Base-by-base conservation (phyloP, 2,329 filamentous ascomycete species). In the Diaporthe sp. region DNA sequence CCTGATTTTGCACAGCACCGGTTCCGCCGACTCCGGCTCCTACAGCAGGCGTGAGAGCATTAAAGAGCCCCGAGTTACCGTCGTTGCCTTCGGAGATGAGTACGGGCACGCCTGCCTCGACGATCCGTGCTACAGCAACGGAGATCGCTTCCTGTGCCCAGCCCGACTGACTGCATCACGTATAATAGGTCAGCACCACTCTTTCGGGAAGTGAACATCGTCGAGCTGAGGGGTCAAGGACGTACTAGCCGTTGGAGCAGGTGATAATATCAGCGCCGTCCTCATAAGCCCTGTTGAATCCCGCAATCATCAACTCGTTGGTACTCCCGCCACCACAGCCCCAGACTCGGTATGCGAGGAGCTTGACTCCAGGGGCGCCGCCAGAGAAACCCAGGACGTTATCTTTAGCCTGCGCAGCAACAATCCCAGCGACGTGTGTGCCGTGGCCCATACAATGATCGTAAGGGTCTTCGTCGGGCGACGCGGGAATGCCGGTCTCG, bases 301-400 rank as follows among this genome's bases (percentile, higher is more conserved):
- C 71, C 39, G 53, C 57, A 25, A 73, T 61, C 58, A 73, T 73
- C 44, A 73, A 44, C 34, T 73, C 71, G n/a, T 73, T 61, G 55
- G 44, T 51, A 5, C 39, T 67, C 12, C 71, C 71, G n/a, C 58
- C 71, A 22, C 71, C 58, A n/a, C 71, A 67, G 19, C 71, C 71
- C 44, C 83, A 82, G 13, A 82, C 80, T 65, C 81, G 78, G 76
- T 84, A 84, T 25, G 80, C 79, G 28, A 81, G 81, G 7, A 85
- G 77, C 17, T 79, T 83, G 9, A 82, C 83, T 72, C 81, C 80
- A 9, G 81, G 83, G 5, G 80, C 82, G 60, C 82, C 83, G 42
- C 83, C 83, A 72, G 81, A 80, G 74, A 83, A 60, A 15, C 44
- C 51, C 19, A 61, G 55, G 25, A 31, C 12, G 17, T 49, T 61